Percentiles rank a stretch among this genome's conserved stretches.
Conservation (phyloP, 2,329 filamentous ascomycete species). For the Pseudocercospora vitis region DNA sequence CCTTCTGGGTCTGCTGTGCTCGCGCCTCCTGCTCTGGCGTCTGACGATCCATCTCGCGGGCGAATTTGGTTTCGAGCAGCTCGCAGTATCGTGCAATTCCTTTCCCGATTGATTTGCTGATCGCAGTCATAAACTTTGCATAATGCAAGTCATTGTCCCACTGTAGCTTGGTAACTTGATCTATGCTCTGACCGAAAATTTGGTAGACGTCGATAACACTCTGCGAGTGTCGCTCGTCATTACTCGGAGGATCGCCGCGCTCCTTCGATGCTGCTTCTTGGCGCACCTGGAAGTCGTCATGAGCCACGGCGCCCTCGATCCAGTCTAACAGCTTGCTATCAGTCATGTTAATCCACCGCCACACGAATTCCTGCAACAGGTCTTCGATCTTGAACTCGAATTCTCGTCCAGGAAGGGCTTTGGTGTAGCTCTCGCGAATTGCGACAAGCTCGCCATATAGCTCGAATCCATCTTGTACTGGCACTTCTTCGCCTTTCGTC, state of each 20-base stretch:
- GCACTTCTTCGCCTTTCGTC: conserved; percentile 70
- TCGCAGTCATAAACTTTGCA: conserved; percentile 93
- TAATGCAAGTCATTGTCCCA: conserved; percentile 95
- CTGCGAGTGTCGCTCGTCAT: conserved; percentile 86
- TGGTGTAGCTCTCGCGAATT: conserved; percentile 76
- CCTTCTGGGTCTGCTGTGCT: conserved; percentile 76
- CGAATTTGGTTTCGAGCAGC: conserved; percentile 78
- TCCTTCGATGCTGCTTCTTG: conserved; percentile 60
- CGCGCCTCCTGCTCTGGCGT: conserved; percentile 83
- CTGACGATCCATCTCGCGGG: conserved; percentile 87
- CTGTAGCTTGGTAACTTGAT: conserved; percentile 79
- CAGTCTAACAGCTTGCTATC: conserved; percentile 78
- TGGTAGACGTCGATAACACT: conserved; percentile 92
- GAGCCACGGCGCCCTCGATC: conserved; percentile 86
- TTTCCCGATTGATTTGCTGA: conserved; percentile 79
- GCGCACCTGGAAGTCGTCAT: conserved; percentile 80
- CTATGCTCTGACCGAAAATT: conserved; percentile 86
- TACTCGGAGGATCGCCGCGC: conserved; percentile 55
- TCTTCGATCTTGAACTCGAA: conserved; percentile 89
- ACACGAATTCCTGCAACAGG: conserved; percentile 86
- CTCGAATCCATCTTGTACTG: conserved; percentile 89
- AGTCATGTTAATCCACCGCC: conserved; percentile 85
- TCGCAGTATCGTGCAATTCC: conserved; percentile 91
- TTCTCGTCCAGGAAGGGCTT: conserved; percentile 67
- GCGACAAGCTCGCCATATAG: conserved; percentile 86